Evolutionary conservation across 75 land plant species (phyloP).

Genomic region (Sequoia sempervirens): DNA sequence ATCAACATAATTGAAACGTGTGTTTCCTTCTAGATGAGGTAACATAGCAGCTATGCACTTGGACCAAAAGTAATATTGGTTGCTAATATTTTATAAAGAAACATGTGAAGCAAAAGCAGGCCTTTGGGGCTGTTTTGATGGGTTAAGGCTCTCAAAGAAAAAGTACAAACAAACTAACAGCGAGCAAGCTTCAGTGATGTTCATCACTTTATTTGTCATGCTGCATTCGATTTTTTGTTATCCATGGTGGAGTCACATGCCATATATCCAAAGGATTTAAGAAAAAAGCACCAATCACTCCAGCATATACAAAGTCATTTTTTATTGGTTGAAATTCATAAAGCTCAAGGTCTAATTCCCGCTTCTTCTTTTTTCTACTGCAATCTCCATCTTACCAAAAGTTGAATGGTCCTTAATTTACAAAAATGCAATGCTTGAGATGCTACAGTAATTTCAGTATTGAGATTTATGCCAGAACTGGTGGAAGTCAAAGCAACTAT

Average conservation of each 20-base stretch:
- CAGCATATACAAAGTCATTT: not conserved
- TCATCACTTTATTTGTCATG: not conserved
- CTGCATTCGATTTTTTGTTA: not conserved
- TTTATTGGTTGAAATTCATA: not conserved
- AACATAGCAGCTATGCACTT: not conserved
- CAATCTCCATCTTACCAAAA: not conserved
- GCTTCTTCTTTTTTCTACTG: not conserved
- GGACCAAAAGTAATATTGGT: not conserved
- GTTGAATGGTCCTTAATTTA: not conserved
- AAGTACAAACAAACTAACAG: not conserved
- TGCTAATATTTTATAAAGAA: not conserved
- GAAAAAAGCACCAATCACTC: not conserved
- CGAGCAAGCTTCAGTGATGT: not conserved
- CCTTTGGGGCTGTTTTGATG: not conserved
- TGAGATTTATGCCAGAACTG: no score
- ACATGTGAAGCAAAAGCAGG: not conserved
- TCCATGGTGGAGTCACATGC: not conserved
- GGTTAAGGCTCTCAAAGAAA: not conserved
- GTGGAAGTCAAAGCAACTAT: no score
- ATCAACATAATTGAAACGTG: not conserved
- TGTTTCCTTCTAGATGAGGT: not conserved
- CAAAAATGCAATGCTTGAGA: no score
- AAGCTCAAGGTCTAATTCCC: not conserved
- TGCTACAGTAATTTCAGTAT: no score
- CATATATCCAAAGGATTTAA: not conserved